Conservation (phyloP, 2,329 filamentous ascomycete species). For the Diaporthe aspalathi region DNA sequence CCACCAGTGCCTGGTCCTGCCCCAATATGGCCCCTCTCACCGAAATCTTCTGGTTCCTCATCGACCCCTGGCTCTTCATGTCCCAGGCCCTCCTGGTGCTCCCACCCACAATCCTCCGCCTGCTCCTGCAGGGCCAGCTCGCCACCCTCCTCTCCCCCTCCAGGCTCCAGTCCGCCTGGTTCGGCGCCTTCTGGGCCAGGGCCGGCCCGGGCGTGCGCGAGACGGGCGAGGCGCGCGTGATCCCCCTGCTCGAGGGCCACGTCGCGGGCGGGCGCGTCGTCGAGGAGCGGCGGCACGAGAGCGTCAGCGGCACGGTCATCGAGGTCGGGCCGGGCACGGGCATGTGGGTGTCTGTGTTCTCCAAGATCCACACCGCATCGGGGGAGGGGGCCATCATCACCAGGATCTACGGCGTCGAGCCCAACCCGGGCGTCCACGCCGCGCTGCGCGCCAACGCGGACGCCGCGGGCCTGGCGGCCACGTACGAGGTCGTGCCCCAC, state of each 20-base stretch:
- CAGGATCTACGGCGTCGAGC: conserved; percentile 73
- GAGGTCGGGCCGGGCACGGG: conserved; percentile 73
- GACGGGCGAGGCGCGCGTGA: conserved; percentile 55
- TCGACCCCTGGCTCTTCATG: conserved; percentile 67
- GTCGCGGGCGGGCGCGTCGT: conserved; percentile 49
- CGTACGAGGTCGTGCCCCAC: conserved; percentile 71
- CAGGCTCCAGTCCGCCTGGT: conserved; percentile 64
- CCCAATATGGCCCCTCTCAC: conserved; percentile 35
- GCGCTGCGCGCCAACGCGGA: conserved; percentile 59
- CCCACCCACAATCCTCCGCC: conserved; percentile 53
- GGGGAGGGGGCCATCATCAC: conserved; percentile 52
- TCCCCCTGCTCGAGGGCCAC: conserved; percentile 66
- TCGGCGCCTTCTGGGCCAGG: conserved; percentile 69
- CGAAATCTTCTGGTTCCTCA: conserved; percentile 49
- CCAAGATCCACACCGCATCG: conserved; percentile 34
- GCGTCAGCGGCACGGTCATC: conserved; percentile 62
- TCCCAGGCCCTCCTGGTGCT: conserved; percentile 59
- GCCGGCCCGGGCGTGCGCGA: conserved; percentile 63
- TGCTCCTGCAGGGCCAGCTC: conserved; percentile 64
- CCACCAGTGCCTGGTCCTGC: neutral
- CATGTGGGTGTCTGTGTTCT: conserved; percentile 68
- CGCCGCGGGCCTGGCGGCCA: conserved; percentile 63
- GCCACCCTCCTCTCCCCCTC: conserved; percentile 54
- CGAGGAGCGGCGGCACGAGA: conserved; percentile 40
- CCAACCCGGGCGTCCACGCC: conserved; percentile 65